phyloP scores from a whole-genome alignment of 345 rosid genomes.

The Citrus sp. region DNA sequence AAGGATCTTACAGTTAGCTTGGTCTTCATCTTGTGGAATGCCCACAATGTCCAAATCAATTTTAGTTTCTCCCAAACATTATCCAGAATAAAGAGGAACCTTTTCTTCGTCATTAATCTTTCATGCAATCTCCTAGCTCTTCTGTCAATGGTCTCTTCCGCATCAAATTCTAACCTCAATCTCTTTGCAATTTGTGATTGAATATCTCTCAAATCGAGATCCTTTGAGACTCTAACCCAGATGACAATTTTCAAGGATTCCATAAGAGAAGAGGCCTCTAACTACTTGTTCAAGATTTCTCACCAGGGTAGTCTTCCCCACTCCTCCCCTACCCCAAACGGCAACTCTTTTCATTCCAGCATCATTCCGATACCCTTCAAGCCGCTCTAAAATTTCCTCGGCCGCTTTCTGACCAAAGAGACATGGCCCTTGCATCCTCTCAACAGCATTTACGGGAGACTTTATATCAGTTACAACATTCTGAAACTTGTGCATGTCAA shows the following conservation, averaged over 20 bases:
- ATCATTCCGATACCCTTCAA: slow-evolving; percentile 10
- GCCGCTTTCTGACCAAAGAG: slow-evolving; percentile 29
- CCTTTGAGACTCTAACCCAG: slow-evolving; percentile 27
- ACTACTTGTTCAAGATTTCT: slow-evolving; percentile 23
- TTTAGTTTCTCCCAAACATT: slow-evolving; percentile 24
- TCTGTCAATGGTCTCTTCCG: slow-evolving; percentile 14
- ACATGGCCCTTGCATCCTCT: slow-evolving; percentile 23
- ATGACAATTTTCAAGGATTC: slow-evolving; percentile 21
- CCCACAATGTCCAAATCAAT: slow-evolving; percentile 23
- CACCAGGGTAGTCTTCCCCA: slow-evolving; percentile 30
- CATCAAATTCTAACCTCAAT: slow-evolving; percentile 14
- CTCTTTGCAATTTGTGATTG: slow-evolving; percentile 26
- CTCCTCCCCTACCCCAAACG: slow-evolving; percentile 30
- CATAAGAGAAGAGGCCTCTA: not conserved
- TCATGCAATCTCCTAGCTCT: slow-evolving; percentile 17
- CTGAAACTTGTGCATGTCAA: slow-evolving; percentile 16
- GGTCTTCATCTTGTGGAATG: slow-evolving; percentile 16
- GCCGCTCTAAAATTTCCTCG: slow-evolving; percentile 14
- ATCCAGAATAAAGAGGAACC: slow-evolving; percentile 25
- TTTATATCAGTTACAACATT: not conserved
- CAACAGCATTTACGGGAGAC: slow-evolving; percentile 26
- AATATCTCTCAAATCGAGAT: slow-evolving; percentile 4
- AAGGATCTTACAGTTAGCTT: slow-evolving; percentile 18
- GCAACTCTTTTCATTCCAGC: slow-evolving; percentile 15
- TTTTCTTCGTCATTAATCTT: not conserved